phyloP scores from a whole-genome alignment of 2,329 filamentous ascomycete genomes.

The Sclerotinia glacialis region DNA sequence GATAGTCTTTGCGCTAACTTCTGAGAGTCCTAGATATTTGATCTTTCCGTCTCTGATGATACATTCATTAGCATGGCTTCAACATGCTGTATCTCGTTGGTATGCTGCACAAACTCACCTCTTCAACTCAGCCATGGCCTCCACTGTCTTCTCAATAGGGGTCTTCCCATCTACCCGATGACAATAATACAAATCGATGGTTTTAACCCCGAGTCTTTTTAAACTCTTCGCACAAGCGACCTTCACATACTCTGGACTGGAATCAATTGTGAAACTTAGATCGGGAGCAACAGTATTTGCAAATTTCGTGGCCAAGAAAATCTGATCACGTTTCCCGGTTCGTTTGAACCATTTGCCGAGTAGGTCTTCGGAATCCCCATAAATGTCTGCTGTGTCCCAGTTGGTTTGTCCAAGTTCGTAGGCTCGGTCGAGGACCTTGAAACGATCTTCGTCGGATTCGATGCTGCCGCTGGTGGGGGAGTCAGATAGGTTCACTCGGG shows the following conservation, averaged over 20 bases:
- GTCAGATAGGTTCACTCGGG: constrained; percentile 4
- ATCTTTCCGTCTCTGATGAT: constrained; percentile 50
- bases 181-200: constrained; percentile 41
- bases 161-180: constrained; percentile 41
- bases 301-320: constrained; percentile 55
- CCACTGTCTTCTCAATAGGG: constrained; percentile 46
- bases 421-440: constrained; percentile 44
- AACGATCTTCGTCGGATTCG: constrained; percentile 40
- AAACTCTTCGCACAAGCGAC: constrained; percentile 44
- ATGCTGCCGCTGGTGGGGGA: constrained; percentile 23
- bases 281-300: constrained; percentile 36
- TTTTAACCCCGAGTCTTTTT: constrained; percentile 42
- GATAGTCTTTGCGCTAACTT: constrained; percentile 50
- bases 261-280: constrained; percentile 34
- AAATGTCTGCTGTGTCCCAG: constrained; percentile 43
- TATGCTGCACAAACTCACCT: constrained; percentile 24
- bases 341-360: constrained; percentile 49
- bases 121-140: constrained; percentile 44
- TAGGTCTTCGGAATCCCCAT: constrained; percentile 47
- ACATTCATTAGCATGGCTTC: constrained; percentile 21
- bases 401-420: constrained; percentile 42
- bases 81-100: background rate
- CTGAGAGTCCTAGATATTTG: constrained; percentile 54
- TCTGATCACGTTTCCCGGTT: constrained; percentile 45
- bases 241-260: constrained; percentile 44